phyloP scores from a whole-genome alignment of 2,329 filamentous ascomycete species.

The Fusarium piperis region DNA sequence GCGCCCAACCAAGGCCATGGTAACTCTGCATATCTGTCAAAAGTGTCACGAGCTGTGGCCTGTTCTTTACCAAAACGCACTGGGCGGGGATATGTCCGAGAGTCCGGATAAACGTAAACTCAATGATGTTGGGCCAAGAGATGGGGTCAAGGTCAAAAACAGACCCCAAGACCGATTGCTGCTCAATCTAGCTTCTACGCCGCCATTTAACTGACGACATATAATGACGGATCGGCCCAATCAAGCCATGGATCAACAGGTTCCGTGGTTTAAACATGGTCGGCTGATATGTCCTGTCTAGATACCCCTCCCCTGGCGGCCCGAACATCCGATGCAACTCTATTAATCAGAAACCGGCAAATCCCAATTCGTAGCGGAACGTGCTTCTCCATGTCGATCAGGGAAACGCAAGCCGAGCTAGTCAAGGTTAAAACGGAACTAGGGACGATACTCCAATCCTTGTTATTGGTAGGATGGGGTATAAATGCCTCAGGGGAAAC shows the following conservation, averaged over 20 bases:
- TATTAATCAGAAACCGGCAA: neutral
- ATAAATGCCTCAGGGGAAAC: constrained; percentile 1
- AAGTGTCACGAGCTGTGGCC: neutral
- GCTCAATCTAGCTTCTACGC: neutral
- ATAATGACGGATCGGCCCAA: neutral
- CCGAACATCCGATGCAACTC: neutral
- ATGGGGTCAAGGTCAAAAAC: neutral
- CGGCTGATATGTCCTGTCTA: neutral
- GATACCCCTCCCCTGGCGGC: neutral
- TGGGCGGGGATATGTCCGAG: neutral
- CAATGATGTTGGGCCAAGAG: neutral
- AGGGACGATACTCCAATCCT: neutral
- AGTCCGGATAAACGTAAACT: neutral
- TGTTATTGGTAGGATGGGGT: neutral
- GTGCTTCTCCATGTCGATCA: neutral
- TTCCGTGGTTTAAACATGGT: neutral
- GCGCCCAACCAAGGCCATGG: neutral
- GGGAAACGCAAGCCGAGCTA: neutral
- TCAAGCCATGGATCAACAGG: constrained; percentile 1
- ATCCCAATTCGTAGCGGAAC: neutral
- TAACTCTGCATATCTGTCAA: neutral
- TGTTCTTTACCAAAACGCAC: neutral
- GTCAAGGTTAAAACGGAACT: neutral
- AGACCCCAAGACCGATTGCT: neutral
- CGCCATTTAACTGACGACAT: neutral